Conservation (phyloP, 1,284 basidiomycete species). For the Laetiporus sulphureus region DNA sequence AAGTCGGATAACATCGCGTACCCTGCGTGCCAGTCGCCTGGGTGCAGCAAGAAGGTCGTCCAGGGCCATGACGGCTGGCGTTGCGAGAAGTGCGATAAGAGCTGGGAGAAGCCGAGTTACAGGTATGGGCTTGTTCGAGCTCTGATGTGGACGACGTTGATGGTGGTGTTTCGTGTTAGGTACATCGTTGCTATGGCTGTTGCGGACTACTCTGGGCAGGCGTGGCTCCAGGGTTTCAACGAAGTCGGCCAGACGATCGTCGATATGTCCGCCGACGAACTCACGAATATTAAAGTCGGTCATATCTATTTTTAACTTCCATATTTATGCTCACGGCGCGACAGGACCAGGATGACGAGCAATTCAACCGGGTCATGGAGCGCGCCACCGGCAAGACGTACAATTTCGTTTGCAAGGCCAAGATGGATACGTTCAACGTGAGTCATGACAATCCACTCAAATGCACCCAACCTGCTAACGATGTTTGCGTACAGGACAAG, state of each 20-base stretch:
- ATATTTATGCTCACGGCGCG: constrained; percentile 5
- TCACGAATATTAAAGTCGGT: constrained; percentile 66
- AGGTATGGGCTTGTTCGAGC: constrained; percentile 44
- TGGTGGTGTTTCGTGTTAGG: constrained; percentile 32
- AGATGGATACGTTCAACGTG: constrained; percentile 84
- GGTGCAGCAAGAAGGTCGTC: constrained; percentile 91
- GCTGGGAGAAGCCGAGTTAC: constrained; percentile 70
- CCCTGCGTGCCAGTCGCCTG: constrained; percentile 79
- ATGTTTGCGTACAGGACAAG: constrained; percentile 46
- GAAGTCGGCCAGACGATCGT: constrained; percentile 81
- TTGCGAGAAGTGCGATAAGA: constrained; percentile 92
- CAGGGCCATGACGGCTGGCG: constrained; percentile 70
- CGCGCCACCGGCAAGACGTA: constrained; percentile 66
- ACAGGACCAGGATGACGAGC: constrained; percentile 61
- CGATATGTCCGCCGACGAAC: constrained; percentile 76
- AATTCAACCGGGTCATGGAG: constrained; percentile 59
- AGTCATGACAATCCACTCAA: constrained; percentile 20
- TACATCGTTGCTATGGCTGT: constrained; percentile 90
- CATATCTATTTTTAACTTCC: too few species aligned
- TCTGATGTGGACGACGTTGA: background rate
- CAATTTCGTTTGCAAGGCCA: constrained; percentile 86
- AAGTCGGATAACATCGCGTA: constrained; percentile 85
- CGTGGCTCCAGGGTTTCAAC: constrained; percentile 96
- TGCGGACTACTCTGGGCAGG: constrained; percentile 83
- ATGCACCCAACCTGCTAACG: background rate